Conservation (phyloP, 78 protist species). For the slime mould (Dictyostelium discoideum) region DNA sequence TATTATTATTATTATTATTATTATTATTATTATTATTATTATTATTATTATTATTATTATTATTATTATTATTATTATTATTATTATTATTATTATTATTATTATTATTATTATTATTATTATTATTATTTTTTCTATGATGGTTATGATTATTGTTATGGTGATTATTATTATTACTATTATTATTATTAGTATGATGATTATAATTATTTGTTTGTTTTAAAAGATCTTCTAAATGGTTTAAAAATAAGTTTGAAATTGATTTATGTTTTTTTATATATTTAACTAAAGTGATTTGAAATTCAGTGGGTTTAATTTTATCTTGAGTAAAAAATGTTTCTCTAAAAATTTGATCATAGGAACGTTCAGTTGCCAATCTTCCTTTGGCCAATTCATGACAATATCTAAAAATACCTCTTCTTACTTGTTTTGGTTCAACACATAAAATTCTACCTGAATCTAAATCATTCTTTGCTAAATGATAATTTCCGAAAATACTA, state of each 20-base stretch:
- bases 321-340: conserved; percentile 70
- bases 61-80: background rate
- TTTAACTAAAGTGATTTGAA: conserved; percentile 46
- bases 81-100: background rate
- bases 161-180: background rate
- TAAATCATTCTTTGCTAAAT: conserved; percentile 53
- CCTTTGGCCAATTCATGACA: conserved; percentile 85
- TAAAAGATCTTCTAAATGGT: conserved; percentile 34
- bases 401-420: conserved; percentile 81
- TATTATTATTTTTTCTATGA: background rate
- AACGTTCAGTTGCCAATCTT: conserved; percentile 13
- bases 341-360: conserved; percentile 33
- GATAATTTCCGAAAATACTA: conserved; percentile 68
- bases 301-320: conserved; percentile 61
- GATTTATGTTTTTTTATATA: conserved; percentile 48
- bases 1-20: background rate
- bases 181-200: background rate
- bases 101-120: background rate
- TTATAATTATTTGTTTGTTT: conserved; percentile 4
- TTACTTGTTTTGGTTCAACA: conserved; percentile 48
- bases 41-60: background rate
- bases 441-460: conserved; percentile 12
- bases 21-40: background rate
- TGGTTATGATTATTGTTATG: too few species aligned
- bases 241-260: conserved; percentile 12